These are phyloP conservation scores for Sporodiniella umbellata DNA, from an alignment of 371 early-diverging fungal species.

Conservation along the genomic window DNA sequence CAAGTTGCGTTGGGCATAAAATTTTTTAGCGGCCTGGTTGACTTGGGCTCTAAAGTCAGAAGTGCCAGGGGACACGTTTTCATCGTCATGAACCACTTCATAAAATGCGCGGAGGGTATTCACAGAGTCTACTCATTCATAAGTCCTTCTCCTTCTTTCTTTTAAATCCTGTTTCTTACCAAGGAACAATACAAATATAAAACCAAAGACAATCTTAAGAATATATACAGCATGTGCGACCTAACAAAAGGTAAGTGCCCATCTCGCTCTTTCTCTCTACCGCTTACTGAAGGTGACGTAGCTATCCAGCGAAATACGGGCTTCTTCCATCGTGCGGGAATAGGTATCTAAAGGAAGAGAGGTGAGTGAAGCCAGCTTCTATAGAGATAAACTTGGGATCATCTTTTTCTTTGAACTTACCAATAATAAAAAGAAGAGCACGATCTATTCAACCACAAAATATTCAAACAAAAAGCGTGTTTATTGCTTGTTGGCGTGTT, in stretches of 20 bases:
- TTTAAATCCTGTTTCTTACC: conserved; percentile 32
- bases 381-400: too few relatives aligned
- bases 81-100: conserved; percentile 25
- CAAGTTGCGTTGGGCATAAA: conserved; percentile 87
- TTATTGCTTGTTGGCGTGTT: not conserved
- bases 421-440: conserved; percentile 46
- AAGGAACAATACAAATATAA: conserved; percentile 56
- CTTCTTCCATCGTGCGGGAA: conserved; percentile 53
- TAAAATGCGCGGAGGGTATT: conserved; percentile 54
- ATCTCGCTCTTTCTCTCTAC: too few relatives aligned
- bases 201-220: conserved; percentile 53
- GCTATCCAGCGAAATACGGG: conserved; percentile 49
- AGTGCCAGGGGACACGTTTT: conserved; percentile 20
- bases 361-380: too few relatives aligned
- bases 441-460: conserved; percentile 36
- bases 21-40: conserved; percentile 64
- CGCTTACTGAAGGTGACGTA: conserved; percentile 32
- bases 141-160: not conserved
- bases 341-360: conserved; percentile 34
- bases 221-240: conserved; percentile 43
- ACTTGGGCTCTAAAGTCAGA: conserved; percentile 50
- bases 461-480: not conserved
- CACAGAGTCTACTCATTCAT: conserved; percentile 47
- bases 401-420: conserved; percentile 13
- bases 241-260: conserved; percentile 16